Evolutionary conservation across 495 filamentous ascomycete species (phyloP).

Genomic region (Aspergillus taichungensis): DNA sequence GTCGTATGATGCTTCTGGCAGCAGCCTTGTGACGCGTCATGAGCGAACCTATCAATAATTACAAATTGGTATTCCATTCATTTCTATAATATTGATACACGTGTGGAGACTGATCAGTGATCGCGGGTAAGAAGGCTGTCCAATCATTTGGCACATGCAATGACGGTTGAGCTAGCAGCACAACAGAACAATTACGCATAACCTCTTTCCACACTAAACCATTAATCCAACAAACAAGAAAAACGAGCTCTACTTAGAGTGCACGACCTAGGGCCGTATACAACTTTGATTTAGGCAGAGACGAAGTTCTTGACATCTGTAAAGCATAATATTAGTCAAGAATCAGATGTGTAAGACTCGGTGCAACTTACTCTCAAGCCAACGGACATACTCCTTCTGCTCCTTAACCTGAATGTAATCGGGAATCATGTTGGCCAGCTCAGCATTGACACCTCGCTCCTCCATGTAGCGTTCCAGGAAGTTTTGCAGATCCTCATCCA

Average conservation of each 20-base stretch:
- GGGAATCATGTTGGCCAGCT: constrained; percentile 80
- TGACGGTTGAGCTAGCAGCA: constrained; percentile 1
- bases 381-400: constrained; percentile 92
- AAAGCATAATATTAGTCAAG: constrained; percentile 10
- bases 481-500: constrained; percentile 92
- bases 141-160: not conserved
- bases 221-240: no score
- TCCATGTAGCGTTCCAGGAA: constrained; percentile 90
- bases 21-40: no score
- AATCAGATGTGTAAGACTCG: not conserved
- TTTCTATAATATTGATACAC: constrained; percentile 18
- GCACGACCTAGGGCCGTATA: not conserved
- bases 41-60: not conserved
- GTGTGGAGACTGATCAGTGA: constrained; percentile 1
- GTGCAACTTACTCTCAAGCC: constrained; percentile 63
- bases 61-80: constrained; percentile 9
- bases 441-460: constrained; percentile 83
- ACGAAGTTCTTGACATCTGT: constrained; percentile 66
- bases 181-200: not conserved
- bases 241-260: no score
- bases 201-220: no score
- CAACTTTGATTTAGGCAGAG: constrained; percentile 44
- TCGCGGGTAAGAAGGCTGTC: not conserved
- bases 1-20: no score
- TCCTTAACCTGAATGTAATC: constrained; percentile 99